Evolutionary conservation across 441 rosid genomes (phyloP).

Genomic region (Adansonia madagascariensis): DNA sequence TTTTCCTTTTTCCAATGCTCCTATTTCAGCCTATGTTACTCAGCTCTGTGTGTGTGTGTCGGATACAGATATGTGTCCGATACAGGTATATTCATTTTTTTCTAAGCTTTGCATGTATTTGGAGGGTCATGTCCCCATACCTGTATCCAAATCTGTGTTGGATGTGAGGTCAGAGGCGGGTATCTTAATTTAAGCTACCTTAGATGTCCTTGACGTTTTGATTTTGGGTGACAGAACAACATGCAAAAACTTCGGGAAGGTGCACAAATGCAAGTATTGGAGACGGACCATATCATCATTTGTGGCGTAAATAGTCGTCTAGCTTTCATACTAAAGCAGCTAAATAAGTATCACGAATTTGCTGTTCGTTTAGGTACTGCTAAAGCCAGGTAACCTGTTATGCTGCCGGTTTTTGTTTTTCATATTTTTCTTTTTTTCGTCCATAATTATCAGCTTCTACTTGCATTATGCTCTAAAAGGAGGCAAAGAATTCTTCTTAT

Average conservation of each 20-base stretch:
- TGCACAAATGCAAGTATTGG: conserved; percentile 91
- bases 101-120: no score
- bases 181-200: background rate
- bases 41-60: no score
- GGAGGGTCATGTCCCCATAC: no score
- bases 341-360: conserved; percentile 84
- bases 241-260: conserved; percentile 97
- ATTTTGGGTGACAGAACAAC: conserved; percentile 56
- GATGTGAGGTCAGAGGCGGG: no score
- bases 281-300: conserved; percentile 87
- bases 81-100: no score
- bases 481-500: conserved; percentile 92
- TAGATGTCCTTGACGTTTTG: background rate
- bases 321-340: conserved; percentile 77
- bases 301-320: conserved; percentile 90
- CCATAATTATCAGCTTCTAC: conserved; percentile 26
- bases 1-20: background rate
- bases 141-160: no score
- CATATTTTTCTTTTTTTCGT: background rate
- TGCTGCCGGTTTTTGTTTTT: background rate
- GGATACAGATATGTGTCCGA: no score
- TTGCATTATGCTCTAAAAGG: conserved; percentile 47
- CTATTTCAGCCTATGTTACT: background rate
- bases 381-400: conserved; percentile 66
- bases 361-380: conserved; percentile 96